Base-by-base conservation (phyloP, 2,329 filamentous ascomycete species). In the Calonectria hawksworthii region DNA sequence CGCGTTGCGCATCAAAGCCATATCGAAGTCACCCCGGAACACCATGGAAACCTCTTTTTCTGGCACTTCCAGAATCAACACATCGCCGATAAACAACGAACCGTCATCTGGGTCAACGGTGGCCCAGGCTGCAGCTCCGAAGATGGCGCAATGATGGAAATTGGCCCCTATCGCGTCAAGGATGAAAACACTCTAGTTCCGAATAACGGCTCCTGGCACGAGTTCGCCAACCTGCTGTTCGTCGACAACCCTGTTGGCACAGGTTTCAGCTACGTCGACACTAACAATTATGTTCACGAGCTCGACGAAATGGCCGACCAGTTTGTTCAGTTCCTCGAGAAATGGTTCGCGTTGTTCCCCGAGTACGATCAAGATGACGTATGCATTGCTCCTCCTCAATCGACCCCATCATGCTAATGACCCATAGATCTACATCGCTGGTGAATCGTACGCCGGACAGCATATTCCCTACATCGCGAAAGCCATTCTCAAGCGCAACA, bases 11-110 rank as follows among this genome's bases (percentile, higher is more conserved):
- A 65, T 41, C 72, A 9, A 83, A 98, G 96, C 70, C 97, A 99
- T 87, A 94, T 99, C 84, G 96, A 99, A 86, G 90, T 99, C 81
- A 94, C 93, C 41, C 91, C 94, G 26, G 93, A 95, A 78, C 91
- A 94, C 84, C 95, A 99, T 83, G 96, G 95, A 80, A 98, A 99
- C 85, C 87, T 99, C 23, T 99, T 99, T 89, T 99, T 99, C 89
- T 99, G 97, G 97, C 95, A 98, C 83, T 98, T 95, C 84, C 93
- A 98, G 84, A 99, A 99, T 84, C 92, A 95, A 79, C 97, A 99
- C 85, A 98, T 99, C 79, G 96, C 96, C 72, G 95, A 99, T 83
- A 92, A 91, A 80, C 95, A 97, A 84, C 92, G 97, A 73, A 98
- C 96, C 3, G 94, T 99, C 14, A 93, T 99, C 82, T 99, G 98